phyloP scores from a whole-genome alignment of 2,329 filamentous ascomycete genomes.

The Neopestalotiopsis sp. region DNA sequence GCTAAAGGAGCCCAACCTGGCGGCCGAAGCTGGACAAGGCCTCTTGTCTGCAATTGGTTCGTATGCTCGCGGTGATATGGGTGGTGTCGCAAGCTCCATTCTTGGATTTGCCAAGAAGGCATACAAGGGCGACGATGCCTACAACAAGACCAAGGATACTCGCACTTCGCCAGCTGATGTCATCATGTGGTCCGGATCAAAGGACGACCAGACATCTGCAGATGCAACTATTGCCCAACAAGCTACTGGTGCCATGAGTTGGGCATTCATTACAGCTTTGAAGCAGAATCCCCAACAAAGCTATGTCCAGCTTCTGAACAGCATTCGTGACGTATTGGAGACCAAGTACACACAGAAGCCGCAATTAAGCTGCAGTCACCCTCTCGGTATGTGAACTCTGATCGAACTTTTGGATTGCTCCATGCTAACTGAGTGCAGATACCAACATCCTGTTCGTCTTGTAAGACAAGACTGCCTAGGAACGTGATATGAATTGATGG shows the following conservation, averaged over 20 bases:
- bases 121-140: slow-evolving; percentile 78
- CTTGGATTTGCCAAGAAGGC: slow-evolving; percentile 90
- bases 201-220: slow-evolving; percentile 94
- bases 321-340: slow-evolving; percentile 89
- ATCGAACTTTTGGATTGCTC: not conserved
- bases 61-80: slow-evolving; percentile 75
- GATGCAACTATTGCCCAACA: slow-evolving; percentile 91
- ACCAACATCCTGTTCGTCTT: slow-evolving; percentile 69
- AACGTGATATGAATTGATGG: slow-evolving; percentile 1
- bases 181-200: slow-evolving; percentile 96
- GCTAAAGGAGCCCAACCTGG: slow-evolving; percentile 71
- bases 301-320: slow-evolving; percentile 96
- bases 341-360: slow-evolving; percentile 93
- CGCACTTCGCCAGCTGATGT: slow-evolving; percentile 96
- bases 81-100: slow-evolving; percentile 80
- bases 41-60: slow-evolving; percentile 65
- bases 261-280: slow-evolving; percentile 90
- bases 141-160: slow-evolving; percentile 80
- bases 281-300: slow-evolving; percentile 98
- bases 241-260: slow-evolving; percentile 97
- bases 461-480: slow-evolving; percentile 41
- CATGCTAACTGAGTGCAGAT: slow-evolving; percentile 46
- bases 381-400: slow-evolving; percentile 72
- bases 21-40: slow-evolving; percentile 71
- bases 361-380: slow-evolving; percentile 95